Base-by-base conservation (phyloP, 2,329 filamentous ascomycete genomes). In the Epichloe sylvatica region DNA sequence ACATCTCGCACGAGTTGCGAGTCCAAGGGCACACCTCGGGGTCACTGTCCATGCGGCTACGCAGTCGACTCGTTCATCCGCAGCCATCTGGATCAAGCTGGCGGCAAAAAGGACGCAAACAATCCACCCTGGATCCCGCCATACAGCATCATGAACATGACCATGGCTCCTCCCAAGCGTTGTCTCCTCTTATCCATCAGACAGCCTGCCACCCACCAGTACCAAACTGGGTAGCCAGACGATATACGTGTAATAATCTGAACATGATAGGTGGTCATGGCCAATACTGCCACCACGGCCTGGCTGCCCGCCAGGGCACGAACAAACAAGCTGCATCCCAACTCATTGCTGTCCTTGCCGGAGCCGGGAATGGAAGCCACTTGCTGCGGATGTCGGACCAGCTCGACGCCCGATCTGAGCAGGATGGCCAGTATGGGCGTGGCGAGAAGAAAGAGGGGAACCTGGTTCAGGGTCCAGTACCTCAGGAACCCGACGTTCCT, bases 231-330 rank as follows among this genome's bases (percentile, higher is more conserved):
- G 64, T 91, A 95, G 0, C 83, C 91, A 0, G 90, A 95, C 1
- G 87, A 84, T 15, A 98, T 75, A 23, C 92, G 80, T 42, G 84
- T 94, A 59, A 97, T 84, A 57, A 98, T 94, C 66, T 98, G 92
- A 25, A 96, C 84, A 62, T 98, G 92, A 61, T 94, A 94, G 54
- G 72, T 87, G 12, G 83, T 87, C 19, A 90, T 66, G 19, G 88
- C 86, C 52, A 91, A 65, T 2, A 78, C 53, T 1, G 84, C 82
- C 17, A 98, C 71, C 3, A 90, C 51, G 1, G 85, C 65, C 64
- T 98, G 91, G 4, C 80, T 77, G 3, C 82, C 66, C 1, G 87
- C 87, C 53, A 95, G 70, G 21, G 77, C 76, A 30, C 66, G 66
- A 6, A 79, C 56, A 9, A 79, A 59, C 5, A 57, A 40, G 5